A percentile compares a stretch with the other conserved stretches of the same genome.
Conservation (phyloP, 202 grass and related monocot genomes). For the Bolboschoenoplectus hybrid region DNA sequence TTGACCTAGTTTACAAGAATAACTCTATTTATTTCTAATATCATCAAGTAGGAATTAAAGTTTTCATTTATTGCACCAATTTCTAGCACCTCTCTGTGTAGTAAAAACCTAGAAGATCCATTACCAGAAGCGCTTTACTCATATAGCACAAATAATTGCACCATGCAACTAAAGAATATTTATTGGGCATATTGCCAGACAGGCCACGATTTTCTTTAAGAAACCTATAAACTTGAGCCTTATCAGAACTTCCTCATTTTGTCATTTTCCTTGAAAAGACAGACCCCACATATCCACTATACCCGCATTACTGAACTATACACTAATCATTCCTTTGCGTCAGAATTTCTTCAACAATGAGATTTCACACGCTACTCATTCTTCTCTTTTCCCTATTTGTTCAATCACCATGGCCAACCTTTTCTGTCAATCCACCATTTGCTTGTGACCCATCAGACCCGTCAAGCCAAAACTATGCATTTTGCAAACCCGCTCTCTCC, state of each 20-base stretch:
- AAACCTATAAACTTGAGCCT: slow-evolving; percentile 5
- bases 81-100: neutral
- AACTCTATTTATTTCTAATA: neutral
- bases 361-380: slow-evolving; percentile 1
- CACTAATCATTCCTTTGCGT: neutral
- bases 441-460: slow-evolving; percentile 43
- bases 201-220: slow-evolving; percentile 6
- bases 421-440: slow-evolving; percentile 40
- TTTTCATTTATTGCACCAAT: neutral
- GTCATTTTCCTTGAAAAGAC: neutral
- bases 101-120: slow-evolving; percentile 7
- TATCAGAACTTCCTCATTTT: neutral
- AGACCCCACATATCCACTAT: slow-evolving; percentile 30
- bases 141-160: neutral
- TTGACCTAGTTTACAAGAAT: neutral
- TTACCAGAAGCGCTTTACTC: neutral
- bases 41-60: neutral
- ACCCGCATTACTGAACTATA: neutral
- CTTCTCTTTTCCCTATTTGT: slow-evolving; percentile 5
- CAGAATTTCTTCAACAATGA: slow-evolving; percentile 25
- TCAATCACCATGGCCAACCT: slow-evolving; percentile 16
- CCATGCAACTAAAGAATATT: slow-evolving; percentile 5
- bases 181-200: neutral
- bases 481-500: slow-evolving; percentile 48
- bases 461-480: slow-evolving; percentile 30